Percentiles rank a stretch among this genome's conserved stretches.
Conservation (phyloP, 345 rosid species). For the Eucalyptus brandiana region DNA sequence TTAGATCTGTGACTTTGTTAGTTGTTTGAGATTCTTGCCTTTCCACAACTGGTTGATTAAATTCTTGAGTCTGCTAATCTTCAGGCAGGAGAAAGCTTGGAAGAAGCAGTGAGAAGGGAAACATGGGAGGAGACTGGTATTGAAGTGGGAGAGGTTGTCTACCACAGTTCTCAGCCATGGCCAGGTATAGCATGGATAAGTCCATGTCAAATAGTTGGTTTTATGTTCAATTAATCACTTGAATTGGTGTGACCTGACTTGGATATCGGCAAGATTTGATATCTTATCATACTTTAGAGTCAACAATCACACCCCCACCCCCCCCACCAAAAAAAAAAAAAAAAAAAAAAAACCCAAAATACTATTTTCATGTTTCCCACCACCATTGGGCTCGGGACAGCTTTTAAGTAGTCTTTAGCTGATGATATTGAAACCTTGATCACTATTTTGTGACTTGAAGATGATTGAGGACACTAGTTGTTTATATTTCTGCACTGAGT, state of each 20-base stretch:
- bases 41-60: not conserved
- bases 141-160: slow-evolving; percentile 89
- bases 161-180: slow-evolving; percentile 98
- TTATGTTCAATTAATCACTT: not conserved
- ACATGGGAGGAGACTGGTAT: slow-evolving; percentile 92
- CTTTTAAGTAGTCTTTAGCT: not conserved
- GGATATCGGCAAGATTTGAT: not conserved
- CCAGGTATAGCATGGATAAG: slow-evolving; percentile 44
- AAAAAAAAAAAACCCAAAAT: not conserved
- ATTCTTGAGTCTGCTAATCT: not conserved
- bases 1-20: not conserved
- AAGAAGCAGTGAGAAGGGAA: slow-evolving; percentile 95
- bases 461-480: not conserved
- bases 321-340: not conserved
- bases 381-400: not conserved
- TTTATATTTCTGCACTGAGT: not conserved
- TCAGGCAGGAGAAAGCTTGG: slow-evolving; percentile 99
- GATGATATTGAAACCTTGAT: not conserved
- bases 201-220: not conserved
- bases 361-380: not conserved
- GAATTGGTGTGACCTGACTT: not conserved
- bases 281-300: not conserved
- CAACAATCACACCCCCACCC: not conserved
- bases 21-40: not conserved
- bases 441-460: not conserved